Base-by-base conservation (phyloP, 306 rosid species). In the Acacia confusa region DNA sequence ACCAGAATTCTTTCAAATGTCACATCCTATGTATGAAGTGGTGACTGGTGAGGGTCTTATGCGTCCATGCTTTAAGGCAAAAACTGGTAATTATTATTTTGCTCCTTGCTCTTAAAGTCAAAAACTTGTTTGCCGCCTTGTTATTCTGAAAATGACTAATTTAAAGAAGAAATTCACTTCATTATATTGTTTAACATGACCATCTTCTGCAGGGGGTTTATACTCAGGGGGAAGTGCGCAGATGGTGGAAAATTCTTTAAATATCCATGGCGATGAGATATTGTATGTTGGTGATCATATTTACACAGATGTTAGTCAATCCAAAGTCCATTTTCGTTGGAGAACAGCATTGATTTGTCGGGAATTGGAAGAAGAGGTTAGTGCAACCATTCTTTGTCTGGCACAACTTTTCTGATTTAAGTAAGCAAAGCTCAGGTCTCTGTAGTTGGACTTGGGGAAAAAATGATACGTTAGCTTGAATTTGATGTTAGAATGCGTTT, bases 221-320 rank as follows among this genome's bases (percentile, higher is more conserved):
- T 95, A 95, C 89, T 95, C 99, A 0, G 99, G 99, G 36, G 99
- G 99, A 36, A 89, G 98, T 85, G 98, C 98, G 1, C 99, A 93
- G 81, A 93, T 93, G 98, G 87, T 95, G 80, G 99, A 95, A 88
- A 92, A 87, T 48, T 95, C 98, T 41, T 82, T 95, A 58, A 69
- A 81, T 83, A 88, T 93, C 79, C 99, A 93, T 63, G 99, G 99
- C 70, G 99, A 95, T 81, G 99, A 95, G 82, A 95, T 95, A 78
- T 80, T 95, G 82, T 95, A 95, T 84, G 99, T 95, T 50, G 99
- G 99, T 70, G 99, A 95, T 85, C 99, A 95, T 85, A 95, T 95
- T 72, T 95, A 93, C 83, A 95, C 98, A 17, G 99, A 95, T 81
- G 99, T 95, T 57, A 95, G 99, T 85, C 97, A 92, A 83, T 93